Evolutionary conservation across 2,329 filamentous ascomycete genomes (phyloP), one percentile per base, ranked within the genome.

Genomic region (Aureobasidium pullulans): DNA sequence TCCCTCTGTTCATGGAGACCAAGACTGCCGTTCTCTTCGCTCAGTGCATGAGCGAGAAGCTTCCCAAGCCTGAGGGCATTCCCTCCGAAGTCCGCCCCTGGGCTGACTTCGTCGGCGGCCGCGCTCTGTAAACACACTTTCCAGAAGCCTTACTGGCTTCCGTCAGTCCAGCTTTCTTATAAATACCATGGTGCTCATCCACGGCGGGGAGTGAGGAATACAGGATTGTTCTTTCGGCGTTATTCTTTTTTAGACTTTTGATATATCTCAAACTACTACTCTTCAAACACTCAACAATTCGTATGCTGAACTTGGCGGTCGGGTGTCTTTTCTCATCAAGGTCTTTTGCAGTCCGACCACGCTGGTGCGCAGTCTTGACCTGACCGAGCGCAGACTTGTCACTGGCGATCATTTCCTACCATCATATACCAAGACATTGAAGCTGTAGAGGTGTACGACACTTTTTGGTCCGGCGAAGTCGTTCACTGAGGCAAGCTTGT

Each of bases 11-110:
- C 76, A 96, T 96, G 92, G 93, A 97, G 79, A 90, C 92, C 58
- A 93, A 94, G 91, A 99, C 94, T 67, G 93, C 94, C 62, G 86
- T 94, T 65, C 88, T 97, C 68, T 97, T 97, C 70, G 91, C 94
- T 63, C 89, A 90, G 75, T 97, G 94, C 77, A 95, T 99, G 90
- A 94, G 81, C 76, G 89, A 91, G 81, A 99, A 97, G 81, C 82
- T 99, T 52, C 94, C 94, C 62, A 86, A 90, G 69, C 78, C 84
- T 63, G 90, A 94, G 72, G 93, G 91, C 57, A 93, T 96, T 64
- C 94, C 94, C 49, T 79, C 84, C 49, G 94, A 99, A 77, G 94
- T 97, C 69, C 86, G 88, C 73, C 86, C 87, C 70, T 99, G 94
- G 94, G 95, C 90, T 65, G 87, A 97, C 69, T 99, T 97, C 75